Conservation (phyloP, 2,329 filamentous ascomycete genomes). For the Amesomyces nigricolor region DNA sequence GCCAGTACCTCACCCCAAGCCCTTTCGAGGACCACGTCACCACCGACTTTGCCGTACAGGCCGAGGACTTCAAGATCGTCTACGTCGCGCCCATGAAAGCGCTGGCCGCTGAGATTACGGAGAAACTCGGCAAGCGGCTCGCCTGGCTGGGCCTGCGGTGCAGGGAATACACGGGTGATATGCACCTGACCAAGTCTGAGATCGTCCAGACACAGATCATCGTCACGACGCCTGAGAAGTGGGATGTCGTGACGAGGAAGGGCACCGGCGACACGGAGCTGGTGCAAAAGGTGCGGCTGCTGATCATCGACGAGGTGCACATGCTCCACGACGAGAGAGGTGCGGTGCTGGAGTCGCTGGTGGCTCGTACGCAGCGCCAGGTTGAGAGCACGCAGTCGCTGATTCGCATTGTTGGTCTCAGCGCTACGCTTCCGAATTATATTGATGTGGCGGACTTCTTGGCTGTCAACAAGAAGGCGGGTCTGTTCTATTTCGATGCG, state of each 20-base stretch:
- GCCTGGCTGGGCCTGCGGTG: constrained; percentile 91
- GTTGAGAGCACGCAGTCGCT: constrained; percentile 97
- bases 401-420: constrained; percentile 92
- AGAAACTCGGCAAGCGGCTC: constrained; percentile 85
- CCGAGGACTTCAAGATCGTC: constrained; percentile 93
- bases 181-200: constrained; percentile 96
- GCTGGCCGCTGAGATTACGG: constrained; percentile 89
- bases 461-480: constrained; percentile 87
- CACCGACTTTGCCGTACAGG: constrained; percentile 73
- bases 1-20: constrained; percentile 76
- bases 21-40: constrained; percentile 68
- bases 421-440: constrained; percentile 93
- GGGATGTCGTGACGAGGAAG: constrained; percentile 97
- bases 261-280: constrained; percentile 95
- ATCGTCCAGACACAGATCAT: constrained; percentile 97
- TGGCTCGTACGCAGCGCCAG: constrained; percentile 89
- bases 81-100: constrained; percentile 99
- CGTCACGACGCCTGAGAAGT: constrained; percentile 97
- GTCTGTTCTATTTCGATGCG: constrained; percentile 92
- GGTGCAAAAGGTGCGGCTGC: constrained; percentile 89
- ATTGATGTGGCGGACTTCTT: constrained; percentile 95
- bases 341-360: constrained; percentile 90
- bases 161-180: constrained; percentile 93
- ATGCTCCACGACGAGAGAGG: constrained; percentile 99
- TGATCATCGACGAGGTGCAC: constrained; percentile 98